A percentile compares a stretch with the other conserved stretches of the same genome.
Conservation (phyloP, 768 basidiomycete species). For the Butyriboletus loyo region DNA sequence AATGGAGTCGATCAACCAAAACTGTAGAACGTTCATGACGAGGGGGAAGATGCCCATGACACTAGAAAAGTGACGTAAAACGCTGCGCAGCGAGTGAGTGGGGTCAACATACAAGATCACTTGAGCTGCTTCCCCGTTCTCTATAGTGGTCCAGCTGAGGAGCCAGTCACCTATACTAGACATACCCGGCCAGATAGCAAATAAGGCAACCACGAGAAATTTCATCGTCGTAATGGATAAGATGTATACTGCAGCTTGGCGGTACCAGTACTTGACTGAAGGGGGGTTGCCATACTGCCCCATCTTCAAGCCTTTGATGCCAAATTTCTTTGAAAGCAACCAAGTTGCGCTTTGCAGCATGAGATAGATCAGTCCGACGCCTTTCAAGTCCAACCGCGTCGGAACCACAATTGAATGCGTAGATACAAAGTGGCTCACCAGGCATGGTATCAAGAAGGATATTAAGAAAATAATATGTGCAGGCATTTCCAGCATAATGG, state of each 20-base stretch:
- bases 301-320: slow-evolving; percentile 74
- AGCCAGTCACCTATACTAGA: slow-evolving; percentile 83
- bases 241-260: slow-evolving; percentile 82
- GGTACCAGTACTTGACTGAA: slow-evolving; percentile 63
- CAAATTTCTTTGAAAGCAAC: slow-evolving; percentile 59
- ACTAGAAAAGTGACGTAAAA: slow-evolving; percentile 36
- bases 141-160: slow-evolving; percentile 70
- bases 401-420: slow-evolving; percentile 1
- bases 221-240: slow-evolving; percentile 85
- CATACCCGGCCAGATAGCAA: slow-evolving; percentile 67
- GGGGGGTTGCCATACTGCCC: slow-evolving; percentile 91
- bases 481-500: slow-evolving; percentile 75
- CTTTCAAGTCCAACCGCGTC: slow-evolving; percentile 28
- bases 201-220: slow-evolving; percentile 74
- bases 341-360: slow-evolving; percentile 62
- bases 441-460: slow-evolving; percentile 75
- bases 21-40: slow-evolving; percentile 85
- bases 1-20: slow-evolving; percentile 93
- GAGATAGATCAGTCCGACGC: slow-evolving; percentile 80
- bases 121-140: slow-evolving; percentile 60
- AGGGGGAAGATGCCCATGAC: slow-evolving; percentile 92
- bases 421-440: slow-evolving; percentile 48
- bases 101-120: slow-evolving; percentile 69
- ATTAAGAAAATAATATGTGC: slow-evolving; percentile 89
- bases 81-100: not conserved